Evolutionary conservation across 768 basidiomycete species (phyloP).

Genomic region (Crucibulum laeve): DNA sequence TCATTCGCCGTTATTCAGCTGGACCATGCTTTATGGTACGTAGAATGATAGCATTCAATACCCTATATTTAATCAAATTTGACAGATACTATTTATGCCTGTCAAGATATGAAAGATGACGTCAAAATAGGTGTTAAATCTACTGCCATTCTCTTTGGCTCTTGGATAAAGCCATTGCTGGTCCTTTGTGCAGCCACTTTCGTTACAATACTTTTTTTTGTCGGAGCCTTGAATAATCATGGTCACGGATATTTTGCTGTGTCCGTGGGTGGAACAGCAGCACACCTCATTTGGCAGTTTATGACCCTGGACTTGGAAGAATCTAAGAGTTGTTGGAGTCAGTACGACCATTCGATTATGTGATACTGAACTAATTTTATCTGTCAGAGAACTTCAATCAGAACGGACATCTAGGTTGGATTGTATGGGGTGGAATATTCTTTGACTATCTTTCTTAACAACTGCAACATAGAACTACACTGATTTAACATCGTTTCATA

Average conservation of each 20-base stretch:
- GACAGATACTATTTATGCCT: constrained; percentile 71
- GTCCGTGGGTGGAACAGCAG: constrained; percentile 38
- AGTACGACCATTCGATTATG: constrained; percentile 8
- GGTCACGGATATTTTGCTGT: constrained; percentile 42
- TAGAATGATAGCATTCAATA: background rate
- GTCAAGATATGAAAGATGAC: constrained; percentile 76
- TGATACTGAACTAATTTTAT: background rate
- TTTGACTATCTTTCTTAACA: no score
- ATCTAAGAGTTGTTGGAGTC: constrained; percentile 45
- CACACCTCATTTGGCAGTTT: constrained; percentile 45
- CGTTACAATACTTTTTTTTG: constrained; percentile 42
- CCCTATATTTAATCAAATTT: background rate
- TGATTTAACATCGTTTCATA: no score
- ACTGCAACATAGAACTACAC: no score
- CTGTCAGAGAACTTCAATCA: constrained; percentile 39
- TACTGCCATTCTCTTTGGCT: constrained; percentile 69
- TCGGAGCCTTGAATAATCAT: constrained; percentile 51
- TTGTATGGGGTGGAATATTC: constrained; percentile 40
- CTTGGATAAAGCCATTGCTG: constrained; percentile 54
- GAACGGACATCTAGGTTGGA: constrained; percentile 42
- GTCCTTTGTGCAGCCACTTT: constrained; percentile 48
- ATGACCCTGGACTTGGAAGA: constrained; percentile 35
- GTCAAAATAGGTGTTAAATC: constrained; percentile 69
- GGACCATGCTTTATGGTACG: constrained; percentile 47
- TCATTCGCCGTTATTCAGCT: constrained; percentile 19